phyloP scores from a whole-genome alignment of 1,284 basidiomycete genomes.

The Sphaerobolus stellatus region DNA sequence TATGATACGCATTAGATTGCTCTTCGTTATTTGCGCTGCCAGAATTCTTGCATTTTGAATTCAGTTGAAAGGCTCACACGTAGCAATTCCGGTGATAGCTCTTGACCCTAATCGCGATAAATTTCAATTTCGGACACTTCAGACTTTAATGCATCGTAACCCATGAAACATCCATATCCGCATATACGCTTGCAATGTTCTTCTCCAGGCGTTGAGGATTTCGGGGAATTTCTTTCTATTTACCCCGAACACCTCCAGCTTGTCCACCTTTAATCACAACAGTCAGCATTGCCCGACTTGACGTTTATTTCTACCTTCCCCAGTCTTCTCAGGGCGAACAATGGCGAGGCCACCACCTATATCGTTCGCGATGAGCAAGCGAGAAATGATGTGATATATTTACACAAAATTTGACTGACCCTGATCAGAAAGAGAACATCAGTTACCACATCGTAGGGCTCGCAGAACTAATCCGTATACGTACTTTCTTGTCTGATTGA shows the following conservation, averaged over 20 bases:
- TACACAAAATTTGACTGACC: neutral
- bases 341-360: conserved; percentile 85
- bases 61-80: conserved; percentile 83
- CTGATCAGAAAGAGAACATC: neutral
- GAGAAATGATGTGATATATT: neutral
- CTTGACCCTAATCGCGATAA: conserved; percentile 55
- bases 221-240: conserved; percentile 84
- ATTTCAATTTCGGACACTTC: neutral
- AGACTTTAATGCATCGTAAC: conserved; percentile 22
- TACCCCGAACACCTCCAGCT: conserved; percentile 80
- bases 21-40: too few relatives aligned
- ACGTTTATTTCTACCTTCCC: conserved; percentile 63
- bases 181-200: conserved; percentile 84
- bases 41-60: too few relatives aligned
- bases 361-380: neutral
- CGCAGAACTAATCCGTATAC: conserved; percentile 8
- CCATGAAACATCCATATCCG: conserved; percentile 80
- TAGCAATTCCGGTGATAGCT: conserved; percentile 85
- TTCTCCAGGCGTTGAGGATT: conserved; percentile 76
- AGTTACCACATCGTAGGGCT: too few relatives aligned
- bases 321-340: conserved; percentile 85
- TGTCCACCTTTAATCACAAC: conserved; percentile 48
- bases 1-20: too few relatives aligned
- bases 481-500: conserved; percentile 90
- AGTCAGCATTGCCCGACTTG: neutral